Percentiles rank a stretch among this genome's conserved stretches.
These are phyloP conservation scores for Trichoderma sp. DNA, from an alignment of 2,329 filamentous ascomycete species.

Conservation along the genomic window DNA sequence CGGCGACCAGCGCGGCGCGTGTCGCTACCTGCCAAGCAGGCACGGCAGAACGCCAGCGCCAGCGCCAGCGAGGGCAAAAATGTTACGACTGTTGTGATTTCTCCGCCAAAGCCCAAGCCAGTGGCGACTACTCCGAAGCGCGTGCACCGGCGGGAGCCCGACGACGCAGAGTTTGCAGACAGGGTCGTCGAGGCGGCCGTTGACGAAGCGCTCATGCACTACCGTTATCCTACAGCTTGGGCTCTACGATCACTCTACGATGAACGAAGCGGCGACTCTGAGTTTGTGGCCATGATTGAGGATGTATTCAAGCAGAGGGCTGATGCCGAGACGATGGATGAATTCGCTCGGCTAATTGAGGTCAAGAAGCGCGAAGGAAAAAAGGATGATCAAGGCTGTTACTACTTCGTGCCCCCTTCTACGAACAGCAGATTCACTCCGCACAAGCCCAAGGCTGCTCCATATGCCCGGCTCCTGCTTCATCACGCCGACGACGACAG, in stretches of 20 bases:
- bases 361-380: constrained; percentile 62
- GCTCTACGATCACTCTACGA: constrained; percentile 64
- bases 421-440: constrained; percentile 49
- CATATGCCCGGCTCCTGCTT: constrained; percentile 51
- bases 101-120: constrained; percentile 28
- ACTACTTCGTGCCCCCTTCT: constrained; percentile 58
- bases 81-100: constrained; percentile 11
- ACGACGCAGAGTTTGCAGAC: constrained; percentile 52
- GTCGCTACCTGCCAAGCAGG: constrained; percentile 38
- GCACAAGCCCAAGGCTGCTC: constrained; percentile 53
- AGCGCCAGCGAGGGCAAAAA: constrained; percentile 22
- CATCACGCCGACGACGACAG: constrained; percentile 41
- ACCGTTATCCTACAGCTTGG: constrained; percentile 65
- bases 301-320: constrained; percentile 62
- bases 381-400: constrained; percentile 54
- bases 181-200: constrained; percentile 62
- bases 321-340: constrained; percentile 53
- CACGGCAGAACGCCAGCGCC: constrained; percentile 31
- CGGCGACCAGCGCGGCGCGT: constrained; percentile 43
- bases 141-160: constrained; percentile 33
- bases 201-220: constrained; percentile 59
- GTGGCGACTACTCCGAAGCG: constrained; percentile 29
- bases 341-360: constrained; percentile 56
- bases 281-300: constrained; percentile 61
- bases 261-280: constrained; percentile 55